Conservation (phyloP, 2,329 filamentous ascomycete genomes). For the Neofusicoccum umdonicola region DNA sequence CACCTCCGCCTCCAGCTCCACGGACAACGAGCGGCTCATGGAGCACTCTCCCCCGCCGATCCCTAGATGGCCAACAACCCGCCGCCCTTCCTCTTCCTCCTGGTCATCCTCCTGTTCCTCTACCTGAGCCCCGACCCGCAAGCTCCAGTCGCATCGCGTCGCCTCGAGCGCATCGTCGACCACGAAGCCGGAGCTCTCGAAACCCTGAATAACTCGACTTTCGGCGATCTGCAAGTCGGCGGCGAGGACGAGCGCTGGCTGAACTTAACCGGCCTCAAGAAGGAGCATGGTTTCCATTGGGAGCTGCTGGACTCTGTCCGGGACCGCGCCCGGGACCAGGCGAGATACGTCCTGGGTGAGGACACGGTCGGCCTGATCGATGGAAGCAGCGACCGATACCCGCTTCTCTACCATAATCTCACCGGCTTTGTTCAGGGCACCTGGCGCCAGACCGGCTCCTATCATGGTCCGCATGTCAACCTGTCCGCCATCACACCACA, state of each 20-base stretch:
- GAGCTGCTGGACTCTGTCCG: constrained; percentile 66
- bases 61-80: constrained; percentile 18
- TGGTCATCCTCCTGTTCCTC: constrained; percentile 17
- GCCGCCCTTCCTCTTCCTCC: constrained; percentile 13
- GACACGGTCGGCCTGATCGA: constrained; percentile 21
- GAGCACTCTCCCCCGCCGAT: not conserved
- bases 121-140: constrained; percentile 14
- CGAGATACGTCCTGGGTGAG: constrained; percentile 41
- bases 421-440: constrained; percentile 75
- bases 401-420: constrained; percentile 64
- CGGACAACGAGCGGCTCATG: not conserved
- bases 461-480: constrained; percentile 34
- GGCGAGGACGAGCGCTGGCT: constrained; percentile 42
- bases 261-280: constrained; percentile 70
- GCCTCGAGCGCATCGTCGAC: constrained; percentile 8
- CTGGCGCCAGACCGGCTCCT: constrained; percentile 58
- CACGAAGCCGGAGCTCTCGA: constrained; percentile 14
- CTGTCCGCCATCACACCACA: constrained; percentile 59
- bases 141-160: constrained; percentile 5
- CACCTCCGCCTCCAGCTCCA: not conserved
- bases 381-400: constrained; percentile 1
- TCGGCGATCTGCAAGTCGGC: constrained; percentile 49
- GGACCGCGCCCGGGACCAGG: constrained; percentile 60
- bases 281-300: constrained; percentile 76
- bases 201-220: constrained; percentile 48